Base-by-base conservation (phyloP, 345 rosid species). In the Garcia nutans region DNA sequence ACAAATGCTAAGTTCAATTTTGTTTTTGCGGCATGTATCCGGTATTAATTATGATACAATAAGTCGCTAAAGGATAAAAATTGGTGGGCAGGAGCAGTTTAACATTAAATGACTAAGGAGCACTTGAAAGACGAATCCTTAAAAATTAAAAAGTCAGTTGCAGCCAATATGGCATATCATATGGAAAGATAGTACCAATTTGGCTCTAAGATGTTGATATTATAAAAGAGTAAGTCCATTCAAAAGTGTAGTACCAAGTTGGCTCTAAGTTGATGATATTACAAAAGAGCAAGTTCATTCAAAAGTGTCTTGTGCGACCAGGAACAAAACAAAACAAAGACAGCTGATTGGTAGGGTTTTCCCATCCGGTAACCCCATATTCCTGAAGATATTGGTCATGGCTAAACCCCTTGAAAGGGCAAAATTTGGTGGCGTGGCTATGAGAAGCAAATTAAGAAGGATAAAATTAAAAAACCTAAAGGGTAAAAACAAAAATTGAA, bases 1-100 rank as follows among this genome's bases (percentile, higher is more conserved):
- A 60, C 44, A 22, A 28, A 24, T 71, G 8, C 64, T 72, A 49
- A 28, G 45, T 79, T 82, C 79, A 74, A 81, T 89, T 88, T 85
- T 84, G 88, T 73, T 73, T 77, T 70, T 79, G 57, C 60, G 67
- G 74, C 74, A 71, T 80, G 68, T 74, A 77, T 69, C 10, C 23
- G 28, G 73, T 10, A 56, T 73, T 54, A 57, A 56, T 73, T 54
- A 57, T 49, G 80, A 55, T 79, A 70, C 65, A 57, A 71, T 84
- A 80, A 82, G 69, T 66, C 41, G 0, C 41, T 37, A 37, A 5
- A 37, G 41, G 41, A 37, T 37, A 37, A 6, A 37, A 37, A 37
- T 37, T 37, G 41, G 41, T 37, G 10, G 50, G 13, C 2, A 3
- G 55, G 55, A 12, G 55, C 16, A 50, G 55, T 50, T 4, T 50